Base-by-base conservation (phyloP, 192 early-diverging fungal species). In the Coemansia sp. region DNA sequence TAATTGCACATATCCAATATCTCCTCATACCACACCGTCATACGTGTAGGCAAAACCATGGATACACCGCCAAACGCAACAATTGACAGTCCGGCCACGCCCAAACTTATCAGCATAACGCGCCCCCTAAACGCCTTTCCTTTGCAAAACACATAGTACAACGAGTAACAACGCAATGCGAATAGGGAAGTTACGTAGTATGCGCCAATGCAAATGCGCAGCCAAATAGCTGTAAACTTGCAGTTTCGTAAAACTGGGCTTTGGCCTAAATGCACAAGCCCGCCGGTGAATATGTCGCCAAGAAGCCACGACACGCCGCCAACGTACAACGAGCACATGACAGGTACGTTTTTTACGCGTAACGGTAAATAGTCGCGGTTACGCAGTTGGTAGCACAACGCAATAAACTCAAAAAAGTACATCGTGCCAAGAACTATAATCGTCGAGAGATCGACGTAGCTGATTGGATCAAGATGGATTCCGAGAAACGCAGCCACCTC, bases 291-390 rank as follows among this genome's bases (percentile, higher is more conserved):
- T 12, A 80, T 74, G 37, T 80, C 77, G 54, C 77, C 77, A 1
- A 70, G n/a, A 6, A 80, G 54, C 71, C 71, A 80, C 1, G 32
- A 23, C 3, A 80, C 54, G 0, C 49, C 68, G 6, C 71, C 77
- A 38, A 74, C 49, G 18, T 64, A 80, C 4, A 80, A 53, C 3
- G 71, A 70, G 12, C 69, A 61, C 77, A 80, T 80, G 5, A 74
- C 9, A 2, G 71, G 71, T 11, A 80, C 65, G 41, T 74, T 80
- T 54, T 80, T 80, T 12, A 55, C 71, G 16, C 64, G 59, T 10
- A 80, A 62, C 22, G 77, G 77, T 23, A 68, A 62, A 35, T 80
- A 80, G 58, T 74, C 29, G 16, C 77, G 67, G 59, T 80, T 59
- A 23, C 56, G 60, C 22, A 73, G 47, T 38, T 71, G 71, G 53